Conservation (phyloP, 179 eudicot species). For the Spergularia azorica region DNA sequence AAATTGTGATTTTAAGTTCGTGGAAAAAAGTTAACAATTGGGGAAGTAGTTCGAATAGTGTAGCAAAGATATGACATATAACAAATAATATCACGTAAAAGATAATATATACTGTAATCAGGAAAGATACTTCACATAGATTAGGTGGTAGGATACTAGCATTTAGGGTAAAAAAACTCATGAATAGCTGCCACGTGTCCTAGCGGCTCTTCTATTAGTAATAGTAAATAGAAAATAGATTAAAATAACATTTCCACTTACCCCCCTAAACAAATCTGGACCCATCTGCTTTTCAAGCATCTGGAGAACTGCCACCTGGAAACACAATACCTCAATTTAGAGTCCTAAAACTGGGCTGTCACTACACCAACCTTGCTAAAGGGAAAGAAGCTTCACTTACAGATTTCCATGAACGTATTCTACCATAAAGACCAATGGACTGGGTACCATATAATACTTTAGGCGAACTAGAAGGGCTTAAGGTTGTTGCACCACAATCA, state of each 20-base stretch:
- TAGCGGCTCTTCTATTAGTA: too few species aligned
- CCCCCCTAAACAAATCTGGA: constrained; percentile 93
- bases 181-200: too few species aligned
- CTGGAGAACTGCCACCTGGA: constrained; percentile 91
- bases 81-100: too few species aligned
- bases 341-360: neutral
- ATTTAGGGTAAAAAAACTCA: too few species aligned
- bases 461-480: constrained; percentile 69
- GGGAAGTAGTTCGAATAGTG: too few species aligned
- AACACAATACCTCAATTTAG: constrained; percentile 15
- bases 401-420: constrained; percentile 95
- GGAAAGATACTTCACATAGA: too few species aligned
- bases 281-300: constrained; percentile 99
- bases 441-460: constrained; percentile 93
- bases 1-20: neutral
- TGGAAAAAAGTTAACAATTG: too few species aligned
- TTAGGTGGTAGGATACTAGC: neutral
- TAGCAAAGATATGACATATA: too few species aligned
- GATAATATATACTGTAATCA: too few species aligned
- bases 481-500: constrained; percentile 87
- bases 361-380: constrained; percentile 14
- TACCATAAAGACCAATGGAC: constrained; percentile 87
- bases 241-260: constrained; percentile 33
- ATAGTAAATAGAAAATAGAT: too few species aligned
- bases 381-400: constrained; percentile 48